phyloP scores from a whole-genome alignment of 2,329 filamentous ascomycete genomes.

The Colletotrichum salicis region DNA sequence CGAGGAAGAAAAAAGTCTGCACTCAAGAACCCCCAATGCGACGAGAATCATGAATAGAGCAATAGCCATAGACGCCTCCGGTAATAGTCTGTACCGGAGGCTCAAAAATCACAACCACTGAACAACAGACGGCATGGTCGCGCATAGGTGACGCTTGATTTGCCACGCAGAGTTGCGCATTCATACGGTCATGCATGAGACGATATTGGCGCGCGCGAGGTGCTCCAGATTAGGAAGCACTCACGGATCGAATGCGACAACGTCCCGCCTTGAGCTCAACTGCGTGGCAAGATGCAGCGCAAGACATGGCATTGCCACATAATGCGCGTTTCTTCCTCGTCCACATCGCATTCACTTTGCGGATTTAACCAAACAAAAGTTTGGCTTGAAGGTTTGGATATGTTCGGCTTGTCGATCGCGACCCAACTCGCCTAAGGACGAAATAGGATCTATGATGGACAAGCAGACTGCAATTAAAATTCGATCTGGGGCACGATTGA shows the following conservation, averaged over 20 bases:
- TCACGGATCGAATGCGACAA: neutral
- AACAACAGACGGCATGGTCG: neutral
- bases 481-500: slow-evolving; percentile 83
- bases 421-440: slow-evolving; percentile 10
- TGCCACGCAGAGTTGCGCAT: neutral
- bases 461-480: slow-evolving; percentile 79
- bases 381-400: slow-evolving; percentile 34
- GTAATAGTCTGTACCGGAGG: neutral
- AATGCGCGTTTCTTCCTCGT: neutral
- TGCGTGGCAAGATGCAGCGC: neutral
- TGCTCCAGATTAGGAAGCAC: neutral
- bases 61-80: slow-evolving; percentile 26
- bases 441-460: slow-evolving; percentile 42
- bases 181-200: neutral
- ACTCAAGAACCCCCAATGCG: neutral
- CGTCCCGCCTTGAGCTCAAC: neutral
- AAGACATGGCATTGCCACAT: no score
- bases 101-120: slow-evolving; percentile 5
- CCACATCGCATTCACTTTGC: no score
- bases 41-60: slow-evolving; percentile 35
- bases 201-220: no score
- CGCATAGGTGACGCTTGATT: neutral
- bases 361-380: neutral
- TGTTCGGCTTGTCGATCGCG: slow-evolving; percentile 56
- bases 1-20: slow-evolving; percentile 15